These are phyloP conservation scores for Rhynchospora pubera DNA, from an alignment of 176 grass and related monocot genomes.

Conservation along the genomic window DNA sequence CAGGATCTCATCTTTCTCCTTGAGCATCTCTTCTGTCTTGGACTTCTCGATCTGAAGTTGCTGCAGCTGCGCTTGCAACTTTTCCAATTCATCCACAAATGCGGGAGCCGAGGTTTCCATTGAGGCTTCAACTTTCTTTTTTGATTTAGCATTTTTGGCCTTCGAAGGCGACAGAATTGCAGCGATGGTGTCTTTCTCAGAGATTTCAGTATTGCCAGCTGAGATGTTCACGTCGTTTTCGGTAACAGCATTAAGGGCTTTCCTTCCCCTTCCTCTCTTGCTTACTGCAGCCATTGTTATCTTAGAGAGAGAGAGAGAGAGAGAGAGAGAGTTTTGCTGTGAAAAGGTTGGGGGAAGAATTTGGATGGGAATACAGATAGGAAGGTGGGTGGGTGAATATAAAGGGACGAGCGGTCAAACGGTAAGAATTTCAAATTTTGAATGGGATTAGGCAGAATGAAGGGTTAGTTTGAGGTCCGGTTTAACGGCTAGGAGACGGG, in stretches of 20 bases:
- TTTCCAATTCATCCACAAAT: constrained; percentile 38
- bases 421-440: constrained; percentile 47
- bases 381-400: constrained; percentile 7
- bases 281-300: constrained; percentile 26
- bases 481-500: constrained; percentile 33
- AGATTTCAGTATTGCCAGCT: neutral
- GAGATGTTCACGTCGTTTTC: constrained; percentile 78
- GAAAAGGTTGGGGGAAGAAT: neutral
- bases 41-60: constrained; percentile 71
- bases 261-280: constrained; percentile 49
- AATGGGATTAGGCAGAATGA: constrained; percentile 23
- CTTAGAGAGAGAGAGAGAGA: constrained; percentile 13
- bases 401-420: neutral
- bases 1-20: constrained; percentile 57
- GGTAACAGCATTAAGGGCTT: constrained; percentile 46
- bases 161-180: constrained; percentile 26
- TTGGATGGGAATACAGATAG: neutral
- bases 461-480: neutral
- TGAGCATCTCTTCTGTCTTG: constrained; percentile 62
- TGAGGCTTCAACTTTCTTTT: neutral
- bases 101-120: neutral
- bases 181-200: neutral
- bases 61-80: constrained; percentile 66
- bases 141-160: constrained; percentile 32
- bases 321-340: too few species aligned